phyloP scores from a whole-genome alignment of 2,329 filamentous ascomycete species.

The Lasiodiplodia gonubiensis region DNA sequence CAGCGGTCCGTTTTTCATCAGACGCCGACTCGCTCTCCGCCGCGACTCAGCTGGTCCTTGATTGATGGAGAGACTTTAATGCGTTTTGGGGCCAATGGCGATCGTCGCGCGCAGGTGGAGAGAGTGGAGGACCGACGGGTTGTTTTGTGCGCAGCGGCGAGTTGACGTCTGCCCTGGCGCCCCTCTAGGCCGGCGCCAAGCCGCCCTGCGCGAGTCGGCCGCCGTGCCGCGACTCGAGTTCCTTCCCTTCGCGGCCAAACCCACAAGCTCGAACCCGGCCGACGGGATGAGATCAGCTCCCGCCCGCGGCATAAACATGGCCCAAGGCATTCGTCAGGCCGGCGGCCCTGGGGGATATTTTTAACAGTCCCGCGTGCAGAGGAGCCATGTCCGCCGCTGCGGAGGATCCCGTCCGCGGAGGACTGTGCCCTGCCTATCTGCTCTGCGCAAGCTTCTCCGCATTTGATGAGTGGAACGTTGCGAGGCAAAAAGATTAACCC shows the following conservation, averaged over 20 bases:
- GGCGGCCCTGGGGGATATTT: background rate
- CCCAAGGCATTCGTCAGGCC: constrained; percentile 6
- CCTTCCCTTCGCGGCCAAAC: background rate
- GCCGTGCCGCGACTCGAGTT: background rate
- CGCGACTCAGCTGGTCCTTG: constrained; percentile 14
- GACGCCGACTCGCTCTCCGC: constrained; percentile 7
- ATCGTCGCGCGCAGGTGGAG: constrained; percentile 2
- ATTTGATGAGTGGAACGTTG: constrained; percentile 23
- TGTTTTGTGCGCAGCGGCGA: background rate
- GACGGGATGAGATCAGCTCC: constrained; percentile 16
- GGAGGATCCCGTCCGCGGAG: constrained; percentile 9
- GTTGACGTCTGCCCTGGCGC: constrained; percentile 21
- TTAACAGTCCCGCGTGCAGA: constrained; percentile 1
- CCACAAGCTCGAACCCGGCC: background rate
- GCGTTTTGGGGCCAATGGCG: constrained; percentile 16
- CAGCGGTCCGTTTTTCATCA: constrained; percentile 18
- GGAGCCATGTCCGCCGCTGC: background rate
- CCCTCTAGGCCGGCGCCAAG: background rate
- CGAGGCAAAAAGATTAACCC: constrained; percentile 24
- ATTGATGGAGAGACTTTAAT: constrained; percentile 27
- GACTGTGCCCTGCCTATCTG: constrained; percentile 17
- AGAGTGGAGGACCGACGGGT: background rate
- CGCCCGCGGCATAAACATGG: constrained; percentile 3
- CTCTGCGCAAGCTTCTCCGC: constrained; percentile 21
- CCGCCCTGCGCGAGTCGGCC: constrained; percentile 2